These are phyloP conservation scores for Eutrema salsugineum DNA, from an alignment of 441 rosid species.

Conservation along the genomic window DNA sequence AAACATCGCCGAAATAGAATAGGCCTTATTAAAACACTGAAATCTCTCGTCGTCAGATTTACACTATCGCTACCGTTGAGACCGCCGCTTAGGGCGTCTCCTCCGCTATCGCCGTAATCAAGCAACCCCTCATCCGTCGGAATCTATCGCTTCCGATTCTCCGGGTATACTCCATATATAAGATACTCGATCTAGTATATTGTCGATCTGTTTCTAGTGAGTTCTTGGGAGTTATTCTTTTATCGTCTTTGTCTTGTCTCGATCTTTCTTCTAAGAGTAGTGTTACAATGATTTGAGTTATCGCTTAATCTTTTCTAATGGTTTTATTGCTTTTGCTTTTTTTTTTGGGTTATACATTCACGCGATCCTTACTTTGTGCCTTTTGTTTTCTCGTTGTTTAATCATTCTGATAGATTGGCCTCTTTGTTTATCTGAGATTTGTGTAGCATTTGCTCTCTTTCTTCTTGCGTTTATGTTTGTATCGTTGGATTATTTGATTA, in stretches of 20 bases:
- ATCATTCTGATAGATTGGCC: neutral
- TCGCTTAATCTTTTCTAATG: neutral
- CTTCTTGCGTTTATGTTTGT: neutral
- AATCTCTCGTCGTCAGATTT: neutral
- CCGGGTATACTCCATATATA: neutral
- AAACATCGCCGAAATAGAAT: neutral
- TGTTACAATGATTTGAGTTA: neutral
- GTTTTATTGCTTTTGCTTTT: neutral
- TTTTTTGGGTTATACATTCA: neutral
- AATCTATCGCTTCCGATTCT: neutral
- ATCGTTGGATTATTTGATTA: neutral
- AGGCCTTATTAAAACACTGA: neutral
- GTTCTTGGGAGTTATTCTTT: neutral
- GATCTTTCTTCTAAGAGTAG: neutral
- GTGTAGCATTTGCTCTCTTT: neutral
- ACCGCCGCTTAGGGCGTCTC: conserved; percentile 25
- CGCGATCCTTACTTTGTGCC: neutral
- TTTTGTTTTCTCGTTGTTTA: neutral
- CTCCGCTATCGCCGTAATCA: neutral
- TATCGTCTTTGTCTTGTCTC: neutral
- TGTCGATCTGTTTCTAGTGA: neutral
- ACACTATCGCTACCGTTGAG: conserved; percentile 13
- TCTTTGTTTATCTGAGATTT: neutral
- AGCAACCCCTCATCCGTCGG: neutral
- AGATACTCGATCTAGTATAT: neutral